Base-by-base conservation (phyloP, 768 basidiomycete genomes). In the Saitozyma sp. region DNA sequence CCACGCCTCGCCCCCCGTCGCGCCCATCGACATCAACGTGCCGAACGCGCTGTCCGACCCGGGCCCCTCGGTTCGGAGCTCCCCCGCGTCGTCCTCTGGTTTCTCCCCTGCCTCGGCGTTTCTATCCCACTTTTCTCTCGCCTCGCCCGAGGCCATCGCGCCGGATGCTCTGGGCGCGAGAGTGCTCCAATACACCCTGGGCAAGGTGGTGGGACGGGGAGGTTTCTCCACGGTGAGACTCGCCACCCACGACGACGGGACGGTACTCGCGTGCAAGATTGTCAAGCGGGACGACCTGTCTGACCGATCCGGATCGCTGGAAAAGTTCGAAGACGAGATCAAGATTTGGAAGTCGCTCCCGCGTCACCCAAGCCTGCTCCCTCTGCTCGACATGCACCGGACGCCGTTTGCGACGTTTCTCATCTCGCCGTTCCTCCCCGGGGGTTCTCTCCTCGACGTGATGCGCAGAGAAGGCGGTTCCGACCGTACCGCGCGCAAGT, bases 211-310 rank as follows among this genome's bases (percentile, higher is more conserved):
- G 11, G 92, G 89, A 29, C 83, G 85, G 63, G 92, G 93, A 9
- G 89, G 86, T 8, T 91, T 91, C 76, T 91, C 91, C 13, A 86
- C 86, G 62, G 89, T 95, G 62, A 82, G 89, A 56, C 84, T 85
- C 7, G 92, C 88, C 1, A 85, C 80, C 4, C 84, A 85, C 9
- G 78, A 84, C 4, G 87, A 88, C 1, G 89, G 87, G 40, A 83
- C 84, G 51, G 81, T 86, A 3, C 86, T 88, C 51, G 92, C 92
- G 8, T 87, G 93, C 79, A 94, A 94, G 78, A 89, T 93, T 67
- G 85, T 94, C 46, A 79, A 79, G 58, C 61, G 75, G 45, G 78
- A 79, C 59, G 78, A 79, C 54, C 59, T 79, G 11, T 74, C 73
- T 14, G 78, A 79, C 57, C 54, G 66, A 50, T 78, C 76, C 11